These are phyloP conservation scores for Diaporthe humulicola DNA, from an alignment of 2,329 filamentous ascomycete species.

Conservation along the genomic window DNA sequence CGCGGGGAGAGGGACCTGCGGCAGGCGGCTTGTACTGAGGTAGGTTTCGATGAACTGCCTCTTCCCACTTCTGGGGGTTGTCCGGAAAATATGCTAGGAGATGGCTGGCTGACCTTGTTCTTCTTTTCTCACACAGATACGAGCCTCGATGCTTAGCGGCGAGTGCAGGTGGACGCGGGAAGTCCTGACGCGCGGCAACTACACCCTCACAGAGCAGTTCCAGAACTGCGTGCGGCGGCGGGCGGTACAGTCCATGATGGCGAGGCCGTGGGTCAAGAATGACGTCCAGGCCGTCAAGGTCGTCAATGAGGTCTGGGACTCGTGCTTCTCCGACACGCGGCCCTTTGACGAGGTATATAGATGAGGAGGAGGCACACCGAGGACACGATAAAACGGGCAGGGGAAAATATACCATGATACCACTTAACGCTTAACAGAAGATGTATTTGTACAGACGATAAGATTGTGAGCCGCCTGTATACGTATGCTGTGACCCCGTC, in stretches of 20 bases:
- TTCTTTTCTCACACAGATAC: slow-evolving; percentile 71
- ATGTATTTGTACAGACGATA: slow-evolving; percentile 35
- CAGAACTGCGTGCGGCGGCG: slow-evolving; percentile 90
- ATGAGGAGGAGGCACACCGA: slow-evolving; percentile 53
- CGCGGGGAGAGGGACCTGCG: slow-evolving; percentile 77
- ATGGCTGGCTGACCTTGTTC: slow-evolving; percentile 35
- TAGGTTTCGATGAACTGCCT: slow-evolving; percentile 53
- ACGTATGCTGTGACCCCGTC: slow-evolving; percentile 28
- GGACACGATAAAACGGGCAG: background rate
- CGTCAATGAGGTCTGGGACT: slow-evolving; percentile 99
- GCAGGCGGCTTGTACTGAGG: slow-evolving; percentile 95
- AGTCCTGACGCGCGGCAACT: slow-evolving; percentile 86
- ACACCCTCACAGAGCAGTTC: slow-evolving; percentile 90
- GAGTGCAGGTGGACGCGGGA: slow-evolving; percentile 94
- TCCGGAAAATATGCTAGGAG: background rate
- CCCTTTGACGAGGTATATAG: slow-evolving; percentile 98
- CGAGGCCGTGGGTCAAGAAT: slow-evolving; percentile 84
- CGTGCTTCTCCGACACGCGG: slow-evolving; percentile 92
- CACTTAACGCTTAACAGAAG: slow-evolving; percentile 37
- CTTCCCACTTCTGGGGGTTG: slow-evolving; percentile 23
- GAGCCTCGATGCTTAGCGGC: slow-evolving; percentile 91
- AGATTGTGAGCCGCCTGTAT: slow-evolving; percentile 3
- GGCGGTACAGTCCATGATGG: slow-evolving; percentile 84
- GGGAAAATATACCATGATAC: slow-evolving; percentile 36
- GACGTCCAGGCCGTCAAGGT: slow-evolving; percentile 88